Percentiles rank a stretch among this genome's conserved stretches.
Conservation (phyloP, 192 early-diverging fungal genomes). For the Physocladia obscura region DNA sequence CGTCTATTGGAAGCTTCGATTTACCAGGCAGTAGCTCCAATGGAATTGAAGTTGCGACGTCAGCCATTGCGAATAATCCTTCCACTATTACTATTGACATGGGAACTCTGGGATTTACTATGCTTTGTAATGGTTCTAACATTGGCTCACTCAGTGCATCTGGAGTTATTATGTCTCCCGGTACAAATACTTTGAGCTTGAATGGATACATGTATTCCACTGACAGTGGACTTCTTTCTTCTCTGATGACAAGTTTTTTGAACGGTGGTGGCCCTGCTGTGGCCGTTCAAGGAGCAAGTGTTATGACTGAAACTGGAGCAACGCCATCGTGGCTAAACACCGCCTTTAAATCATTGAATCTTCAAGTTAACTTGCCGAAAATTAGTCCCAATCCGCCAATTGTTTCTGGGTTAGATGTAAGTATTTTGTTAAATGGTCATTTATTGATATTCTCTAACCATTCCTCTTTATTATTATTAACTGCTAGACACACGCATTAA, state of each 20-base stretch:
- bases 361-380: background rate
- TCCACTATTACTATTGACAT: background rate
- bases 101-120: slow-evolving; percentile 15
- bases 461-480: background rate
- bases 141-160: slow-evolving; percentile 16
- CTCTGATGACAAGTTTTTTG: slow-evolving; percentile 10
- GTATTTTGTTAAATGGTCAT: background rate
- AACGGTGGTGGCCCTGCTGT: background rate
- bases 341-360: slow-evolving; percentile 5
- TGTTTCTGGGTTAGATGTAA: background rate
- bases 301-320: background rate
- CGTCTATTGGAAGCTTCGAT: background rate
- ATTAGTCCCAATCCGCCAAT: background rate
- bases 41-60: background rate
- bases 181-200: slow-evolving; percentile 14
- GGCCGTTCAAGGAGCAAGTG: background rate
- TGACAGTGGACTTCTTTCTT: background rate
- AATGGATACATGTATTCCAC: background rate
- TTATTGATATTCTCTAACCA: background rate
- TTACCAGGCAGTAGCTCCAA: background rate
- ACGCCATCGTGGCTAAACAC: slow-evolving; percentile 13
- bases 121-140: background rate
- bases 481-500: slow-evolving; percentile 9
- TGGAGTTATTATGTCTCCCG: slow-evolving; percentile 19
- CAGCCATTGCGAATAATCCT: background rate